Evolutionary conservation across 1,284 basidiomycete genomes (phyloP).

Genomic region (Puccinia hordei): DNA sequence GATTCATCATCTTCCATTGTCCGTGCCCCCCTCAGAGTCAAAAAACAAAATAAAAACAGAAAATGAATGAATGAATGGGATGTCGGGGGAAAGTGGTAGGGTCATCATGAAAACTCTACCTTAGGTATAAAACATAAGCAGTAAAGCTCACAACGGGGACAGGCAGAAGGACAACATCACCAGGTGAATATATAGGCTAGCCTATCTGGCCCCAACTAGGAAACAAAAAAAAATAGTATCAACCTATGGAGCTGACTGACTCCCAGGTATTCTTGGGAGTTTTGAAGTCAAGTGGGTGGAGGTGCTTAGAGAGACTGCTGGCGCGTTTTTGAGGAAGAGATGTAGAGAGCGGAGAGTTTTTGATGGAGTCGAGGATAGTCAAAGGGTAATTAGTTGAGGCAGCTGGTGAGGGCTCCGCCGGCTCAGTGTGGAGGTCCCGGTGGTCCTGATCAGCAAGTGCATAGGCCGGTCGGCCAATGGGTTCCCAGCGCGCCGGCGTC

Average conservation of each 20-base stretch:
- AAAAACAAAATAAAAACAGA: too few species aligned
- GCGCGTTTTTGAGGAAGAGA: neutral
- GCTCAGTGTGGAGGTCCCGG: neutral
- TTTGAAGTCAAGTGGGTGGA: conserved; percentile 5
- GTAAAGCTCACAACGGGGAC: too few species aligned
- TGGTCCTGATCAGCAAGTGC: neutral
- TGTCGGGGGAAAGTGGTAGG: too few species aligned
- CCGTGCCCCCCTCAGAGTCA: too few species aligned
- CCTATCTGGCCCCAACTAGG: neutral
- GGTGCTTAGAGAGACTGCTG: neutral
- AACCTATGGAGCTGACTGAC: conserved; percentile 3
- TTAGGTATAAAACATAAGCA: too few species aligned
- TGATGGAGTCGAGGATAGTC: neutral
- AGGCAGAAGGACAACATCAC: too few species aligned
- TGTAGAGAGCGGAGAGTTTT: neutral
- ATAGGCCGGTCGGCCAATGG: neutral
- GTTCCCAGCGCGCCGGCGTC: neutral
- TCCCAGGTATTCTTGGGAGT: conserved; percentile 23
- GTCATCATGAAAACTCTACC: too few species aligned
- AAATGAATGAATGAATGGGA: too few species aligned
- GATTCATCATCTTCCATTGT: too few species aligned
- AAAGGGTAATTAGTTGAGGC: too few species aligned
- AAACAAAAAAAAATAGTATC: neutral
- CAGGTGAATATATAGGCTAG: neutral
- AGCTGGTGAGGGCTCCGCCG: neutral